A percentile compares a stretch with the other conserved stretches of the same genome.
Evolutionary conservation across 352 stramenopile genomes (phyloP).

Genomic region (Pythium biforme): DNA sequence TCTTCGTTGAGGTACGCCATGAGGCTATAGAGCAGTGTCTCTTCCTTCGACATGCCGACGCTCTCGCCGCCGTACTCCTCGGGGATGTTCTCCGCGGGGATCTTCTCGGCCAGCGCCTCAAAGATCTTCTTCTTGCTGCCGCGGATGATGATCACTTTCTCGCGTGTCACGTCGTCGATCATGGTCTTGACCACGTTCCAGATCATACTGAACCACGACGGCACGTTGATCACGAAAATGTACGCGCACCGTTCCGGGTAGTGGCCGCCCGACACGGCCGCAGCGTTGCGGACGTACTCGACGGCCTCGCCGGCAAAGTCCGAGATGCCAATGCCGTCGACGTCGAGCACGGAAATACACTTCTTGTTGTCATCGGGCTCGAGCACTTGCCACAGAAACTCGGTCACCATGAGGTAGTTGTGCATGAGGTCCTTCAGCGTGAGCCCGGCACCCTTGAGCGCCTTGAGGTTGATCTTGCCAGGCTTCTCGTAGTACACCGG

Average conservation of each 20-base stretch:
- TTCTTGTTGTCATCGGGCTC: constrained; percentile 85
- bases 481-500: constrained; percentile 88
- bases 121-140: constrained; percentile 80
- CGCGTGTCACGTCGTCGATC: constrained; percentile 91
- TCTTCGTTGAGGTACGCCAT: constrained; percentile 79
- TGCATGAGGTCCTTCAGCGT: constrained; percentile 80
- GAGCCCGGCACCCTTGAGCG: constrained; percentile 71
- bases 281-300: constrained; percentile 79
- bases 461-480: constrained; percentile 86
- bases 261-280: constrained; percentile 84
- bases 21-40: constrained; percentile 67
- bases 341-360: constrained; percentile 83
- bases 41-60: constrained; percentile 59
- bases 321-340: constrained; percentile 79
- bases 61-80: constrained; percentile 75
- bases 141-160: constrained; percentile 91
- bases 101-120: constrained; percentile 68
- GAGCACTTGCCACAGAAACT: constrained; percentile 85
- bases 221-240: constrained; percentile 95
- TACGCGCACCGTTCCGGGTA: constrained; percentile 93
- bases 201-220: constrained; percentile 92
- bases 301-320: constrained; percentile 87
- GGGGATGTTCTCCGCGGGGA: constrained; percentile 75
- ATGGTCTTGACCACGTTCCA: constrained; percentile 93
- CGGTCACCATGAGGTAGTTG: constrained; percentile 85